These are phyloP conservation scores for Yamadazyma atmosphaerica DNA, from an alignment of 1,139 yeast species.

Conservation along the genomic window DNA sequence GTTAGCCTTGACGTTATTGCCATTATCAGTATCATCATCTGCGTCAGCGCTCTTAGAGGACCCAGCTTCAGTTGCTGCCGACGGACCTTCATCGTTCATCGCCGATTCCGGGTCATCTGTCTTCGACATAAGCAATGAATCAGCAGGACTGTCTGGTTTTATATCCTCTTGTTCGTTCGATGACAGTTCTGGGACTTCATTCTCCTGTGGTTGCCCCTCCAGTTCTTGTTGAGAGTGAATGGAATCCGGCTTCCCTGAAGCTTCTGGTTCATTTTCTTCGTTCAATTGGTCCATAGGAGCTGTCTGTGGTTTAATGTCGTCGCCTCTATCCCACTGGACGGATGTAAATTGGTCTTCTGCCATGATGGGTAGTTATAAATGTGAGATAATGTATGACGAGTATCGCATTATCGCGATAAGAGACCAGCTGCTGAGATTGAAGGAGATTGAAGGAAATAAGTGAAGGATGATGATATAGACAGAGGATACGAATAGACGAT, in stretches of 20 bases:
- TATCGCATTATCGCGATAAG: no score
- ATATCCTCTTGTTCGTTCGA: slow-evolving; percentile 5
- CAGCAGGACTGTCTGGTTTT: slow-evolving; percentile 15
- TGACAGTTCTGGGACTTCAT: no score
- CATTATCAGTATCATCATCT: no score
- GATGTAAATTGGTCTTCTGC: slow-evolving; percentile 56
- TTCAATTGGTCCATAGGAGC: slow-evolving; percentile 5
- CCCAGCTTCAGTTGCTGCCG: no score
- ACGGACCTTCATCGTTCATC: no score
- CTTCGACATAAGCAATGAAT: slow-evolving; percentile 13
- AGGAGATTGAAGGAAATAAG: no score
- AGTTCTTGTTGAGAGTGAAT: neutral
- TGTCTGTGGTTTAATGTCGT: slow-evolving; percentile 18
- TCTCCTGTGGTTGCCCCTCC: neutral
- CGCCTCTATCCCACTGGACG: slow-evolving; percentile 58
- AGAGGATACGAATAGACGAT: no score
- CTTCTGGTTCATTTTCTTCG: slow-evolving; percentile 8
- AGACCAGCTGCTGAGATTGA: no score
- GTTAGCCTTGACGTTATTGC: no score
- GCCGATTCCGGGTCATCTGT: no score
- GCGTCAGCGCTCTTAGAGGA: no score
- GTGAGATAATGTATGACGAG: neutral
- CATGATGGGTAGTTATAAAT: slow-evolving; percentile 15
- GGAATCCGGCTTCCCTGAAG: neutral
- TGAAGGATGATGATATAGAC: no score